These are phyloP conservation scores for Cercospora sp. DNA, from an alignment of 2,329 filamentous ascomycete species.

Conservation along the genomic window DNA sequence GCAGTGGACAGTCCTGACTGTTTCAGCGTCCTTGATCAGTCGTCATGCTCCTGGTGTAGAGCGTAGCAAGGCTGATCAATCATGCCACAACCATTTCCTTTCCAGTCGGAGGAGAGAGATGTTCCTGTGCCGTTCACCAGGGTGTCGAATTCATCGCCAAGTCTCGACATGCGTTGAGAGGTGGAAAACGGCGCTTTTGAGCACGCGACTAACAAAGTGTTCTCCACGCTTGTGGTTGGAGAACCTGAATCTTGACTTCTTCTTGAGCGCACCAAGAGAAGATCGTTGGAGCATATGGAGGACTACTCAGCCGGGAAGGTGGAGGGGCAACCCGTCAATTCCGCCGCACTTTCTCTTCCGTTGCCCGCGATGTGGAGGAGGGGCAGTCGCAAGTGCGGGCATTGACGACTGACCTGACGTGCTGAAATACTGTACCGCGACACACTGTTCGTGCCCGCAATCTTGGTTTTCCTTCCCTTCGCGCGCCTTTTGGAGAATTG, in stretches of 20 bases:
- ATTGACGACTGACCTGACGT: background rate
- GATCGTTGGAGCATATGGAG: background rate
- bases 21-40: background rate
- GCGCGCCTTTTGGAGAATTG: background rate
- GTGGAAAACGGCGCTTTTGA: background rate
- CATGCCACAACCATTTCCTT: background rate
- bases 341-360: constrained; percentile 1
- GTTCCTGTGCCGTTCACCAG: background rate
- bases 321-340: constrained; percentile 1
- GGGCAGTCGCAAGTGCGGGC: background rate
- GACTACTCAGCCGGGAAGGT: background rate
- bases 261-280: background rate
- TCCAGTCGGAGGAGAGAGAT: background rate
- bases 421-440: background rate
- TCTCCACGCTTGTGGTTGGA: background rate
- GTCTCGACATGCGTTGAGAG: background rate
- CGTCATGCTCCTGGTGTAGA: background rate
- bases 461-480: background rate
- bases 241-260: background rate
- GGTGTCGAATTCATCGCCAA: background rate
- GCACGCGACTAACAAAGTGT: background rate
- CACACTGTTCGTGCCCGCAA: background rate
- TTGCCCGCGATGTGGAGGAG: constrained; percentile 7
- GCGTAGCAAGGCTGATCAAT: background rate
- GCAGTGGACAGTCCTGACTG: background rate